Evolutionary conservation across 2,329 filamentous ascomycete genomes (phyloP).

Genomic region (Capronia coronata): DNA sequence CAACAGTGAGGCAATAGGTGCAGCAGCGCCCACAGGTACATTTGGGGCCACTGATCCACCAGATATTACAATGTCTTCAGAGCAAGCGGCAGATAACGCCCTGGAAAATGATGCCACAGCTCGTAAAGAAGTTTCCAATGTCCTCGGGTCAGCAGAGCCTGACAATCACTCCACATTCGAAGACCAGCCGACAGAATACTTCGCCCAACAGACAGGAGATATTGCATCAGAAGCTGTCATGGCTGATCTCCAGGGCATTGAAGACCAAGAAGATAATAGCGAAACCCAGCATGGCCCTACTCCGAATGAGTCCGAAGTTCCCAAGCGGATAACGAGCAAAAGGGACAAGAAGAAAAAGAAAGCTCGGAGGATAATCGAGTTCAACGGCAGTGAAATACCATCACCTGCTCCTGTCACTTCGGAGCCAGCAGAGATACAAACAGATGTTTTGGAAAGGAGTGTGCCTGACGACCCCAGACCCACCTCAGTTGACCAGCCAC

Average conservation of each 20-base stretch:
- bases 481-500: not conserved
- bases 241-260: not conserved
- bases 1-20: too few species aligned
- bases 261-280: not conserved
- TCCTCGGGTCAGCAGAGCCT: not conserved
- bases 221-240: not conserved
- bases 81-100: too few species aligned
- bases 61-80: too few species aligned
- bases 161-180: not conserved
- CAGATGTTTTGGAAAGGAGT: not conserved
- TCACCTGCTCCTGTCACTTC: not conserved
- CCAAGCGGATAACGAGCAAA: not conserved
- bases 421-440: not conserved
- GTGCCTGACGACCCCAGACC: not conserved
- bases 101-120: too few species aligned
- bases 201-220: not conserved
- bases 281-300: too few species aligned
- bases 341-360: constrained; percentile 18
- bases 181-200: not conserved
- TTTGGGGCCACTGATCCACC: too few species aligned
- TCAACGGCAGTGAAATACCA: constrained; percentile 9
- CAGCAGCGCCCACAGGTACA: too few species aligned
- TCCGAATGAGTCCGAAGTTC: not conserved
- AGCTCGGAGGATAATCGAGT: constrained; percentile 12
- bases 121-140: too few species aligned